Base-by-base conservation (phyloP, 202 grass and related monocot genomes). In the Elaeis oleifera region DNA sequence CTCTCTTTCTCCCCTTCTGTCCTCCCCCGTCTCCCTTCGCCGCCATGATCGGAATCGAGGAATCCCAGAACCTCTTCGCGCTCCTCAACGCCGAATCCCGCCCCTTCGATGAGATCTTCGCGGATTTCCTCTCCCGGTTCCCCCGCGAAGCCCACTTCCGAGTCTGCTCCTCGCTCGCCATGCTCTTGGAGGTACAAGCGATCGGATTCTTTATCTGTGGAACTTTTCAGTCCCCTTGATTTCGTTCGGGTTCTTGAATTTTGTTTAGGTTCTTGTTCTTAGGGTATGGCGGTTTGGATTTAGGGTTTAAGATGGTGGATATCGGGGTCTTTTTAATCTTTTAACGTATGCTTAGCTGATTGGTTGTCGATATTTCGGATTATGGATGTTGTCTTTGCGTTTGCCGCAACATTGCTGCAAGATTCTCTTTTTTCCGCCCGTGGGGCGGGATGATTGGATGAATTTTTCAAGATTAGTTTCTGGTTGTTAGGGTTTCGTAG, bases 81-180 rank as follows among this genome's bases (percentile, higher is more conserved):
- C 75, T 97, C 50, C 72, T 97, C 29, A 61, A 57, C 18, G 58
- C 60, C 54, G 77, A 78, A 68, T 70, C 71, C 53, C 77, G 71
- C 49, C 72, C 82, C 29, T 79, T 97, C 76, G 74, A 74, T 61
- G 84, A 97, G 64, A 74, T 84, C 64, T 58, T 74, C 54, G 71
- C 80, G 67, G 85, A 86, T 32, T 92, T 89, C 77, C 68, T 74
- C 65, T 18, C 76, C 54, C 79, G 77, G 68, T 60, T 97, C 61
- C 65, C 77, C 23, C 84, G 61, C 5, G 84, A 89, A 65, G 72
- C 79, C 65, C 84, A 74, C 56, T 70, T 89, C 74, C 80, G 88
- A 53, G 79, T 87, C 72, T 84, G 84, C 56, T 72, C 73, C 31
- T 64, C 84, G 9, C 26, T 92, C 49, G 28, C 51, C 13, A 68